phyloP scores from a whole-genome alignment of 306 rosid species.

The Casuarina glauca region DNA sequence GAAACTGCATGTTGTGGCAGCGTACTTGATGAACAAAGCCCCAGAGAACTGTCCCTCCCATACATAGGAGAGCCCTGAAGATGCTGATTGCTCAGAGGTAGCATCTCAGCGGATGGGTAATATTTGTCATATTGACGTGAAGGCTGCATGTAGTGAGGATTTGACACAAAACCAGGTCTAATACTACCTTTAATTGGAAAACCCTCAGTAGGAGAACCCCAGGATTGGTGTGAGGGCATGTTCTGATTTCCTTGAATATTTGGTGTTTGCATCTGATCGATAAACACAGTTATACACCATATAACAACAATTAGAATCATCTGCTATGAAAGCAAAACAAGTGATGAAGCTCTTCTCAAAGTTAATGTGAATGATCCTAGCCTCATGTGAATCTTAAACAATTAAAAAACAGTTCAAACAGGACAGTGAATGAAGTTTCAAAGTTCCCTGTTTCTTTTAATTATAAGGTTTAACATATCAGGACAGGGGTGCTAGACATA shows the following conservation, averaged over 20 bases:
- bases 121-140: constrained; percentile 49
- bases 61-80: constrained; percentile 46
- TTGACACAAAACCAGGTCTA: constrained; percentile 53
- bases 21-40: constrained; percentile 30
- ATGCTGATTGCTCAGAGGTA: constrained; percentile 43
- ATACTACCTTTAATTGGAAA: constrained; percentile 38
- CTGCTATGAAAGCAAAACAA: not conserved
- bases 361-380: not conserved
- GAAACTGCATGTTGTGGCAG: constrained; percentile 40
- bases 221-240: constrained; percentile 48
- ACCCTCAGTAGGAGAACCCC: constrained; percentile 62
- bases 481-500: not conserved
- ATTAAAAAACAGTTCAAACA: constrained; percentile 1
- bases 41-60: constrained; percentile 41
- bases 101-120: constrained; percentile 46
- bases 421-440: not conserved
- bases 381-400: not conserved
- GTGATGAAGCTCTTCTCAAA: not conserved
- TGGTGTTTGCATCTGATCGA: constrained; percentile 49
- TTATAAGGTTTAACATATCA: not conserved
- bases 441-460: not conserved
- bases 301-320: constrained; percentile 11
- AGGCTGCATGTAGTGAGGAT: constrained; percentile 50
- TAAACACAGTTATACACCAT: constrained; percentile 1
- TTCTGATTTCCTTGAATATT: constrained; percentile 48